Base-by-base conservation (phyloP, 805 yeast genomes). In the Aciculoconidium aculeatum region DNA sequence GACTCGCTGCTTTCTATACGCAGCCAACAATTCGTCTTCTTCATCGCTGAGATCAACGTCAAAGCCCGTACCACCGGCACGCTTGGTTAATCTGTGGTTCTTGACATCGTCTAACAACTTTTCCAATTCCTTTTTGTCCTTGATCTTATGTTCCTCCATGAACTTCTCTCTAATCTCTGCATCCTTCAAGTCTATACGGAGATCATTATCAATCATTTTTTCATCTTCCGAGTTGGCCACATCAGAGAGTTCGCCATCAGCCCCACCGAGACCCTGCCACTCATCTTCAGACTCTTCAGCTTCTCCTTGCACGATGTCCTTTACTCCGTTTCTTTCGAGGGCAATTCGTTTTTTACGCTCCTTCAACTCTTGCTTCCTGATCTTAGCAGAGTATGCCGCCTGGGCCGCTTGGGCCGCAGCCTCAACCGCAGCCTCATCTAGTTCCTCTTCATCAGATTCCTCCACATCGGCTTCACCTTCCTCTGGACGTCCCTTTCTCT, bases 221-320 rank as follows among this genome's bases (percentile, higher is more conserved):
- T 82, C 92, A 46, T 81, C 83, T 37, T 83, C 94, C 15, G 84
- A 74, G 49, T 82, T 75, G 30, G 77, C 80, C 23, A 61, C 73
- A 37, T 70, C 79, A 11, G 74, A 67, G 1, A 47, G 31, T 37
- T 73, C 79, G 3, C 77, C 81, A 41, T 80, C 88, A 5, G 47
- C 61, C 36, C 94, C 94, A 40, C 90, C 92, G 27, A 80, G 44
- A 3, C 92, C 94, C 28, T 71, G 71, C 83, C 86, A 84, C 59
- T 84, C 94, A 62, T 84, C 94, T 36, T 84, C 94, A 20, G 92
- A 81, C 58, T 84, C 94, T 42, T 74, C 87, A 24, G 94, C 94
- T 60, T 83, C 92, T 27, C 80, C 78, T 44, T 84, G 90, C 49
- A 83, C 63, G 31, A 84, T 68, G 15, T 71, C 64, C 30, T 66